A percentile compares a stretch with the other conserved stretches of the same genome.
These are phyloP conservation scores for Grosmannia serpens DNA, from an alignment of 2,329 filamentous ascomycete species.

Conservation along the genomic window DNA sequence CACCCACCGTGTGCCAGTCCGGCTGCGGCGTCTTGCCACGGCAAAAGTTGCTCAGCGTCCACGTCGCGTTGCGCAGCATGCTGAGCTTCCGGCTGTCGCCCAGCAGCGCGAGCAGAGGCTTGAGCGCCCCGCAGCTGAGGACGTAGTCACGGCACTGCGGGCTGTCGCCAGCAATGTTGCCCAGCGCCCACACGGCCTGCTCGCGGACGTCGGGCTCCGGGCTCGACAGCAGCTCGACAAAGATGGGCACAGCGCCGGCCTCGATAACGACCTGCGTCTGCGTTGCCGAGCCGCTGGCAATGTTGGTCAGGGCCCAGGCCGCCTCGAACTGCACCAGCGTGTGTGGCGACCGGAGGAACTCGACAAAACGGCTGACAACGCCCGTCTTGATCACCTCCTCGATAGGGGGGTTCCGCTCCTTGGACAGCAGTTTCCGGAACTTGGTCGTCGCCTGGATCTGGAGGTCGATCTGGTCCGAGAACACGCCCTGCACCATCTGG, in stretches of 20 bases:
- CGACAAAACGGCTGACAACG: constrained; percentile 93
- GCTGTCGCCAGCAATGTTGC: constrained; percentile 98
- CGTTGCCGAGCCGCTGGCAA: constrained; percentile 90
- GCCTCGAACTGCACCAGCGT: constrained; percentile 98
- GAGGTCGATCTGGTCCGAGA: constrained; percentile 95
- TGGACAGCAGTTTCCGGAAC: constrained; percentile 94
- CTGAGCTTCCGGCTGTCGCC: constrained; percentile 97
- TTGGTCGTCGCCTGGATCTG: constrained; percentile 97
- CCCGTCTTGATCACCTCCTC: constrained; percentile 99
- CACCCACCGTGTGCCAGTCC: constrained; percentile 85
- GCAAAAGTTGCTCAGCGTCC: constrained; percentile 99
- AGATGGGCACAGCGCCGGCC: constrained; percentile 94
- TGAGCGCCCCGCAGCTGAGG: constrained; percentile 78
- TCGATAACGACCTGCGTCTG: constrained; percentile 99
- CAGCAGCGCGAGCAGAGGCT: constrained; percentile 77
- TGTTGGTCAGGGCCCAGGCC: constrained; percentile 98
- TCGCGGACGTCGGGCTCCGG: constrained; percentile 96
- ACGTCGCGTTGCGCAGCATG: constrained; percentile 97
- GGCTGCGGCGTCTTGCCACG: constrained; percentile 98
- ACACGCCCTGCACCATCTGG: constrained; percentile 94
- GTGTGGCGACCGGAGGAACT: constrained; percentile 95
- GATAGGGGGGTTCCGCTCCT: constrained; percentile 97
- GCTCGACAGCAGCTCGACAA: constrained; percentile 89
- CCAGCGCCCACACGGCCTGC: constrained; percentile 95
- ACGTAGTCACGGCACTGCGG: constrained; percentile 96